Conservation (phyloP, 495 filamentous ascomycete species). For the Terfezia boudieri region DNA sequence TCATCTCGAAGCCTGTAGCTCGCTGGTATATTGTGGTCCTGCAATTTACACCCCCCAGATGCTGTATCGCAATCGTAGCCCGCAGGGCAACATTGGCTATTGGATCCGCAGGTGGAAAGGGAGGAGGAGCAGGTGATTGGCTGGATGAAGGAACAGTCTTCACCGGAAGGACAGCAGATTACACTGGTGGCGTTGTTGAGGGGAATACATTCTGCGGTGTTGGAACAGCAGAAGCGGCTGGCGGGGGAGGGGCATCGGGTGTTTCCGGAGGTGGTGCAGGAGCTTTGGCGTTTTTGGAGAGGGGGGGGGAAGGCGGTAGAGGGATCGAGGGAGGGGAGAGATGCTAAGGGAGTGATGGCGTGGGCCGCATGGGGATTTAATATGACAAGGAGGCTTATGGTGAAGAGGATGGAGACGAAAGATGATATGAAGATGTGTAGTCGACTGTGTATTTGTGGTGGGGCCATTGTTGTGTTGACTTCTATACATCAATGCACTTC, state of each 20-base stretch:
- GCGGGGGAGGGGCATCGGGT: slow-evolving; percentile 2
- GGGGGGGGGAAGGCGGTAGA: too few relatives aligned
- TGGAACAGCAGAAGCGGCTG: slow-evolving; percentile 11
- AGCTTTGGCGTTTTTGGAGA: slow-evolving; percentile 1
- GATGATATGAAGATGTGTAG: too few relatives aligned
- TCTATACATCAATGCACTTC: too few relatives aligned
- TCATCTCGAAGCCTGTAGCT: neutral
- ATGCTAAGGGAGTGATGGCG: too few relatives aligned
- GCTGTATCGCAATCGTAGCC: slow-evolving; percentile 12
- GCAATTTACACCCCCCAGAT: neutral
- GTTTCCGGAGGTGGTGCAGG: neutral
- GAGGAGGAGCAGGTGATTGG: slow-evolving; percentile 5
- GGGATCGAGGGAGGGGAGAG: too few relatives aligned
- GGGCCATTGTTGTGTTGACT: too few relatives aligned
- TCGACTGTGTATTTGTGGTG: too few relatives aligned
- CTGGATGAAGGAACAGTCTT: slow-evolving; percentile 15
- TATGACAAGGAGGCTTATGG: too few relatives aligned
- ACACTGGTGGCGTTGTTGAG: slow-evolving; percentile 10
- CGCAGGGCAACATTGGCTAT: slow-evolving; percentile 9
- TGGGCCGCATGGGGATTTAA: too few relatives aligned
- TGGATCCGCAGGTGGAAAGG: slow-evolving; percentile 1
- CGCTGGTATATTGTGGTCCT: neutral
- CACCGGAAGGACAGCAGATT: slow-evolving; percentile 13
- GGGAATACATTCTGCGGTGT: slow-evolving; percentile 11
- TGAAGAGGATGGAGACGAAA: too few relatives aligned